These are phyloP conservation scores for Ilex aquifolium DNA, from an alignment of 257 asterid species.

Conservation along the genomic window DNA sequence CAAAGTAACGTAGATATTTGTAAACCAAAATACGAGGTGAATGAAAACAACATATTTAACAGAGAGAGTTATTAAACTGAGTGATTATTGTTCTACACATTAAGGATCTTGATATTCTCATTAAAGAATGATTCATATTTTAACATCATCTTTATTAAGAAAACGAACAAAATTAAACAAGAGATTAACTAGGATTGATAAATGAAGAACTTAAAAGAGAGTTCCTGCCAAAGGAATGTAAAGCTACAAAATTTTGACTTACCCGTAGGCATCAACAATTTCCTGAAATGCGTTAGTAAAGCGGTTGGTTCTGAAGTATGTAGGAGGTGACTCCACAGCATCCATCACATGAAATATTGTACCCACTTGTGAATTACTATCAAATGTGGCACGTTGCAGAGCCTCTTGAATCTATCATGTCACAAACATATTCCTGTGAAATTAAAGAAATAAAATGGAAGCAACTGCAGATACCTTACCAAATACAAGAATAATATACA, in stretches of 20 bases:
- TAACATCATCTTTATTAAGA: no score
- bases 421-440: constrained; percentile 18
- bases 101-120: no score
- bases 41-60: no score
- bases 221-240: no score
- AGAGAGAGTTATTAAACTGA: no score
- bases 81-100: no score
- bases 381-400: constrained; percentile 86
- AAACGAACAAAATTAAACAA: no score
- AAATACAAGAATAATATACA: constrained; percentile 8
- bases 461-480: constrained; percentile 9
- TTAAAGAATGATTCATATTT: no score
- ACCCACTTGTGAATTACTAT: constrained; percentile 93
- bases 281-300: constrained; percentile 91
- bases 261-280: constrained; percentile 99
- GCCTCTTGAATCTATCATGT: constrained; percentile 83
- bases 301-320: constrained; percentile 74
- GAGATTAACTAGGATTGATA: not conserved
- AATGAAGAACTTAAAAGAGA: not conserved
- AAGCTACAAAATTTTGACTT: constrained; percentile 23
- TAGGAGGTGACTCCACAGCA: constrained; percentile 81
- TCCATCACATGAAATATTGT: constrained; percentile 90
- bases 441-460: constrained; percentile 11
- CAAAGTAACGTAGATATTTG: no score
- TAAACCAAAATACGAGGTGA: no score